Conservation (phyloP, 1,284 basidiomycete species). For the Macrocystidia cucumis region DNA sequence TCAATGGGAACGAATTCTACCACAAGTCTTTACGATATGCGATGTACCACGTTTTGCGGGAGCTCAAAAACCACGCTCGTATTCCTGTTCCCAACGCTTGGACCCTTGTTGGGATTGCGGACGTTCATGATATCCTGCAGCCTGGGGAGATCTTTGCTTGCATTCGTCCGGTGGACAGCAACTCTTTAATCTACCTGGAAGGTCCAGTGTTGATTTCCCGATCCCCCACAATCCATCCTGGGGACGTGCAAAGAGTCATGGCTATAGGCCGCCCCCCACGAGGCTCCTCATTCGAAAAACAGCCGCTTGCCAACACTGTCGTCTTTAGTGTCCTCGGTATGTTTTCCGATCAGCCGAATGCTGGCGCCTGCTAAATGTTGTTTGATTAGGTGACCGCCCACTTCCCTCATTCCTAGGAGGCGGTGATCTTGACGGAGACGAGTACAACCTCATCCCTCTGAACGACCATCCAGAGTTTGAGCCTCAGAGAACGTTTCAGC, state of each 20-base stretch:
- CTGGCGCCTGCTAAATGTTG: neutral
- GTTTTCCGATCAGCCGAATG: slow-evolving; percentile 4
- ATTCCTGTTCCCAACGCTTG: slow-evolving; percentile 56
- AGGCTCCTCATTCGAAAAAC: slow-evolving; percentile 41
- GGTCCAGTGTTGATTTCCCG: slow-evolving; percentile 53
- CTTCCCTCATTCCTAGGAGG: slow-evolving; percentile 57
- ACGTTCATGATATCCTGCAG: slow-evolving; percentile 42
- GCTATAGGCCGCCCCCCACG: slow-evolving; percentile 53
- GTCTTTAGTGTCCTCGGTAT: slow-evolving; percentile 51
- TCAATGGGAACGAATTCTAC: slow-evolving; percentile 39
- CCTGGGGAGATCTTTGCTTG: slow-evolving; percentile 54
- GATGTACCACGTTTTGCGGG: slow-evolving; percentile 53
- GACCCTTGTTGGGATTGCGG: slow-evolving; percentile 65
- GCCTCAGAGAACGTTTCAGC: slow-evolving; percentile 20
- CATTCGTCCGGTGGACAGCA: slow-evolving; percentile 31
- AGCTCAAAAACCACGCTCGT: slow-evolving; percentile 59
- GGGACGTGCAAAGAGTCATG: slow-evolving; percentile 52
- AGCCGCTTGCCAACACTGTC: slow-evolving; percentile 46
- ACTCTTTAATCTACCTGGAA: slow-evolving; percentile 36
- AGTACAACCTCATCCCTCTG: slow-evolving; percentile 47
- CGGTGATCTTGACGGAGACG: slow-evolving; percentile 57
- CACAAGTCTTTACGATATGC: slow-evolving; percentile 42
- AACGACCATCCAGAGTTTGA: slow-evolving; percentile 26
- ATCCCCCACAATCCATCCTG: slow-evolving; percentile 61
- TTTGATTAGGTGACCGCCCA: slow-evolving; percentile 40